These are phyloP conservation scores for Fusarium austroafricanum DNA, from an alignment of 2,329 filamentous ascomycete genomes.

Conservation along the genomic window DNA sequence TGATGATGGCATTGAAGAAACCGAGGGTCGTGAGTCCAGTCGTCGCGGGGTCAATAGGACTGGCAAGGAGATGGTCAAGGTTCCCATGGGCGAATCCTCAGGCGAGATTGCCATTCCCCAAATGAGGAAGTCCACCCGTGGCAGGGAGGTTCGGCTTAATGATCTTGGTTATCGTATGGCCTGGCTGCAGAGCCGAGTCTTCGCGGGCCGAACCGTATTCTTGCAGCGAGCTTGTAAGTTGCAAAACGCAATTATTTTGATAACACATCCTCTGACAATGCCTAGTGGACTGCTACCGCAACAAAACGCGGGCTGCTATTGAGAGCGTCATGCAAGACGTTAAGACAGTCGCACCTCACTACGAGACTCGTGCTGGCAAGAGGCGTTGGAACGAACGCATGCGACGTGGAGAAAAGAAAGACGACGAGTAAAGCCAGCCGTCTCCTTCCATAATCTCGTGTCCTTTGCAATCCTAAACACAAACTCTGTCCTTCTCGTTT, in stretches of 20 bases:
- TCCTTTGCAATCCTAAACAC: constrained; percentile 5
- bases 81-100: constrained; percentile 76
- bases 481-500: constrained; percentile 23
- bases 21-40: constrained; percentile 59
- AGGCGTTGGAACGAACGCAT: constrained; percentile 75
- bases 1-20: constrained; percentile 65
- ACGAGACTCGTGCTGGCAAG: constrained; percentile 90
- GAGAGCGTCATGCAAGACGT: constrained; percentile 82
- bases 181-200: constrained; percentile 94
- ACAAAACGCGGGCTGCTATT: constrained; percentile 88
- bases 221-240: constrained; percentile 89
- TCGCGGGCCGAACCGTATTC: constrained; percentile 87
- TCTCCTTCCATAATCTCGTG: not conserved
- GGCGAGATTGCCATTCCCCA: constrained; percentile 80
- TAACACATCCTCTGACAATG: constrained; percentile 15
- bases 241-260: not conserved
- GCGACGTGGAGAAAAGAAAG: constrained; percentile 50
- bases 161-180: constrained; percentile 95
- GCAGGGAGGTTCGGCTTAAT: constrained; percentile 90
- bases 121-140: constrained; percentile 75
- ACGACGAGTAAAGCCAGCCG: constrained; percentile 43
- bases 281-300: constrained; percentile 91
- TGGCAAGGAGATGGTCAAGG: constrained; percentile 63
- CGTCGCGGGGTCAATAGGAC: constrained; percentile 51
- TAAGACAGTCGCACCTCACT: constrained; percentile 80